Evolutionary conservation across 257 asterid species (phyloP).

Genomic region (Parsonsia alboflavescens): DNA sequence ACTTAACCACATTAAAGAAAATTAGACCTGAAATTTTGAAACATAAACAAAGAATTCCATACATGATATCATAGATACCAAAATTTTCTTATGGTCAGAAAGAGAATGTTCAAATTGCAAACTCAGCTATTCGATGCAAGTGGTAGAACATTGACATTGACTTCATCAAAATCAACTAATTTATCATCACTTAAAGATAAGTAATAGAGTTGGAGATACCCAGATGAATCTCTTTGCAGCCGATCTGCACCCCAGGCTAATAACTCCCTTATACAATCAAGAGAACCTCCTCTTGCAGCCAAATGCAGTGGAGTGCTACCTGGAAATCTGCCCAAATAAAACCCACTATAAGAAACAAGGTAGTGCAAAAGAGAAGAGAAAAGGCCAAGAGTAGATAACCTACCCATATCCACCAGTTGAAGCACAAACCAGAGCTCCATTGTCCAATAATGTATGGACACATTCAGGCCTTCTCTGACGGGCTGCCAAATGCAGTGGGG

Average conservation of each 20-base stretch:
- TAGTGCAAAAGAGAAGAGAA: not conserved
- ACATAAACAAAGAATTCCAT: no score
- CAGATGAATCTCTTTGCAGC: conserved; percentile 71
- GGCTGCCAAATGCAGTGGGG: conserved; percentile 91
- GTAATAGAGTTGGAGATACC: conserved; percentile 37
- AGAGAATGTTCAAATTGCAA: not conserved
- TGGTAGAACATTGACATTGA: not conserved
- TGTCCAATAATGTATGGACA: conserved; percentile 66
- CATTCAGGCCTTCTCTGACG: conserved; percentile 74
- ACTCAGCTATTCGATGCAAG: not conserved
- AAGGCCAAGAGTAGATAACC: not conserved
- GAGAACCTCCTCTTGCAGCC: conserved; percentile 97
- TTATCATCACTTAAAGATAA: not conserved
- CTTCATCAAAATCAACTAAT: not conserved
- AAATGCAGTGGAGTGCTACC: conserved; percentile 97
- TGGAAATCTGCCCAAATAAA: conserved; percentile 43
- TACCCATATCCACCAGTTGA: conserved; percentile 79
- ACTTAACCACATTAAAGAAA: not conserved
- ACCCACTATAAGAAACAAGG: conserved; percentile 1
- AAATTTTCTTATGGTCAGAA: not conserved
- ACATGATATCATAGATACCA: not conserved
- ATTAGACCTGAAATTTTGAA: not conserved
- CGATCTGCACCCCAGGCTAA: conserved; percentile 97
- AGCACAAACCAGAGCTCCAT: conserved; percentile 84
- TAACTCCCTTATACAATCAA: conserved; percentile 84